Percentiles rank a stretch among this genome's conserved stretches.
These are phyloP conservation scores for Podospora anserina DNA, from an alignment of 495 filamentous ascomycete genomes.

Conservation along the genomic window DNA sequence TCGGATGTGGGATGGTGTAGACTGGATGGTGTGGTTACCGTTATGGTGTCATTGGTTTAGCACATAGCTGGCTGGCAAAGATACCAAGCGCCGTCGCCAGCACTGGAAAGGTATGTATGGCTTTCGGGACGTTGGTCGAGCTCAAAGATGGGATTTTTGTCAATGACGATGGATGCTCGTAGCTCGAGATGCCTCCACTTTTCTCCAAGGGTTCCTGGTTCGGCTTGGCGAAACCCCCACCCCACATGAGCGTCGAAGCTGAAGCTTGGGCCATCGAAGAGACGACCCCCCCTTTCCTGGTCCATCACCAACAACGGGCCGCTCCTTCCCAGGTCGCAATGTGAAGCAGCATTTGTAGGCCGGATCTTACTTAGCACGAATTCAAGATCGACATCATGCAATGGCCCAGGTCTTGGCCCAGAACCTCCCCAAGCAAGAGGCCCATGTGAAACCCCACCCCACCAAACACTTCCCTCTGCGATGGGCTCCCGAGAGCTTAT, in stretches of 20 bases:
- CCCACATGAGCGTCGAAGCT: not conserved
- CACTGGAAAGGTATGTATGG: not conserved
- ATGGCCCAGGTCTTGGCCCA: not conserved
- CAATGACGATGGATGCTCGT: conserved; percentile 5
- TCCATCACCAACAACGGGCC: not conserved
- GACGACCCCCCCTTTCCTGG: not conserved
- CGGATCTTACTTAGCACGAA: not conserved
- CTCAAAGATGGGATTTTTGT: not conserved
- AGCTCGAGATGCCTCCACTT: not conserved
- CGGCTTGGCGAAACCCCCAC: not conserved
- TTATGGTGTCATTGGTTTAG: not conserved
- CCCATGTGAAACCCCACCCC: not conserved
- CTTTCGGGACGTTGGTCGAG: not conserved
- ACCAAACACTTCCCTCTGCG: not conserved
- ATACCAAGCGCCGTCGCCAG: not conserved
- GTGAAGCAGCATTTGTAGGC: not conserved
- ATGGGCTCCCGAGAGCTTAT: not conserved
- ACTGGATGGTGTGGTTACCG: not conserved
- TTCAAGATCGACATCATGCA: not conserved
- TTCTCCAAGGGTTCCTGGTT: not conserved
- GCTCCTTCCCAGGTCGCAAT: not conserved
- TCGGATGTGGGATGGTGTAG: not conserved
- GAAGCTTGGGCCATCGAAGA: not conserved
- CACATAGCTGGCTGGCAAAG: not conserved
- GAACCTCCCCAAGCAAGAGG: not conserved